A percentile compares a stretch with the other conserved stretches of the same genome.
Conservation (phyloP, 2,329 filamentous ascomycete species). For the Neoarthrinium moseri region DNA sequence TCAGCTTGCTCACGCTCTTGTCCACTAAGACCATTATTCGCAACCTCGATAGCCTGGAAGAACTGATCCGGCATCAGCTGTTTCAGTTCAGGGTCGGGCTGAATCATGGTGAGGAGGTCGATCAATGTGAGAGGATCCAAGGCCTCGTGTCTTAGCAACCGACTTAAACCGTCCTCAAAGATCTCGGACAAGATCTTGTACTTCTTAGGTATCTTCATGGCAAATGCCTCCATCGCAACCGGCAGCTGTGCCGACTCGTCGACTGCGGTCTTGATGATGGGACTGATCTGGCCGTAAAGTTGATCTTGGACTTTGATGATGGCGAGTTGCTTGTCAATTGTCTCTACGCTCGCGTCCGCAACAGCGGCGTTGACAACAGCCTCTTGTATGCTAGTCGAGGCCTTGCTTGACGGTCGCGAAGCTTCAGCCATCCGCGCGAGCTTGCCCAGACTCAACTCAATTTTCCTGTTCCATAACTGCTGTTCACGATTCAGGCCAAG, state of each 20-base stretch:
- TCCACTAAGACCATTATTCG: constrained; percentile 51
- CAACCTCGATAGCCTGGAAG: constrained; percentile 67
- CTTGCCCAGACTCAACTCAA: constrained; percentile 87
- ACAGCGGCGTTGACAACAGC: constrained; percentile 18
- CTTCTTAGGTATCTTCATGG: constrained; percentile 58
- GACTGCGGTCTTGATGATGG: constrained; percentile 68
- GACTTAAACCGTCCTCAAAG: constrained; percentile 68
- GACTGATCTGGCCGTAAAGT: constrained; percentile 67
- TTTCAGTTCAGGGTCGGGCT: constrained; percentile 38
- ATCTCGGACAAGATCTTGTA: constrained; percentile 67
- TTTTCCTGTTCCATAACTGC: constrained; percentile 89
- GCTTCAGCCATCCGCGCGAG: constrained; percentile 69
- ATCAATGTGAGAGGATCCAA: constrained; percentile 66
- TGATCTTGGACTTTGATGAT: constrained; percentile 78
- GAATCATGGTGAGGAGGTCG: constrained; percentile 77
- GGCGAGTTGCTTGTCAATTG: constrained; percentile 62
- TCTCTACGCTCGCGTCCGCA: constrained; percentile 36
- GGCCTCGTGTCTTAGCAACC: constrained; percentile 69
- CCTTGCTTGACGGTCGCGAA: constrained; percentile 27
- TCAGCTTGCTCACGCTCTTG: constrained; percentile 59
- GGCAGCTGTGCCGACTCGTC: constrained; percentile 78
- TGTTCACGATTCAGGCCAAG: constrained; percentile 71
- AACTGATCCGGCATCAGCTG: constrained; percentile 69
- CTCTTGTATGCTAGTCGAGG: constrained; percentile 25
- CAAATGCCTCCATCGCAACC: constrained; percentile 70